Conservation (phyloP, 257 asterid species). For the Solanum verrucosum region DNA sequence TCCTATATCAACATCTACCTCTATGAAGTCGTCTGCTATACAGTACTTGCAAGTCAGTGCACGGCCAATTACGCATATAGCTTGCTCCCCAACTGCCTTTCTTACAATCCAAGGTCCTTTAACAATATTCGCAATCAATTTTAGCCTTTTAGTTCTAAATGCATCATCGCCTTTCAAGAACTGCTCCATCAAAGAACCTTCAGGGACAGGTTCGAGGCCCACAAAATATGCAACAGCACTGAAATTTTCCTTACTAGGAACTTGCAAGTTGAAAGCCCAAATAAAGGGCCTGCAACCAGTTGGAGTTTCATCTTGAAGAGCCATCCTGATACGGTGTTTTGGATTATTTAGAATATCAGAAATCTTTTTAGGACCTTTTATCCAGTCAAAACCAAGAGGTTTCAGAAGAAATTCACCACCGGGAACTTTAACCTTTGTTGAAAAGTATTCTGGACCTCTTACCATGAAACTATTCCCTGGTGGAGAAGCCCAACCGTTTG, state of each 20-base stretch:
- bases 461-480: constrained; percentile 59
- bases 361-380: constrained; percentile 64
- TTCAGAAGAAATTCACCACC: constrained; percentile 67
- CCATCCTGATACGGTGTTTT: constrained; percentile 49
- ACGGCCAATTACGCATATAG: constrained; percentile 61
- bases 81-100: constrained; percentile 83
- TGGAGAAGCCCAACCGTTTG: constrained; percentile 85
- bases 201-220: constrained; percentile 22
- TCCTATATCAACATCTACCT: constrained; percentile 73
- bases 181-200: constrained; percentile 42
- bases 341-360: constrained; percentile 48
- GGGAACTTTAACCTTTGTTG: constrained; percentile 49
- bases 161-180: constrained; percentile 59
- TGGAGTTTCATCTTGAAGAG: constrained; percentile 34
- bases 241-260: constrained; percentile 69
- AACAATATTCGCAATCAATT: constrained; percentile 59
- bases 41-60: constrained; percentile 49
- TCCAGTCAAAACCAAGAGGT: constrained; percentile 88
- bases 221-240: constrained; percentile 71
- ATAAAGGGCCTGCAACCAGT: constrained; percentile 45
- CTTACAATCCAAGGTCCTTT: constrained; percentile 86
- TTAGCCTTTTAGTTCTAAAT: constrained; percentile 47
- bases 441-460: constrained; percentile 65
- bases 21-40: constrained; percentile 46
- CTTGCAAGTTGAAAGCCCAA: constrained; percentile 84